Evolutionary conservation across 2,329 filamentous ascomycete genomes (phyloP).

Genomic region (Cylindrodendrum hubeiense): DNA sequence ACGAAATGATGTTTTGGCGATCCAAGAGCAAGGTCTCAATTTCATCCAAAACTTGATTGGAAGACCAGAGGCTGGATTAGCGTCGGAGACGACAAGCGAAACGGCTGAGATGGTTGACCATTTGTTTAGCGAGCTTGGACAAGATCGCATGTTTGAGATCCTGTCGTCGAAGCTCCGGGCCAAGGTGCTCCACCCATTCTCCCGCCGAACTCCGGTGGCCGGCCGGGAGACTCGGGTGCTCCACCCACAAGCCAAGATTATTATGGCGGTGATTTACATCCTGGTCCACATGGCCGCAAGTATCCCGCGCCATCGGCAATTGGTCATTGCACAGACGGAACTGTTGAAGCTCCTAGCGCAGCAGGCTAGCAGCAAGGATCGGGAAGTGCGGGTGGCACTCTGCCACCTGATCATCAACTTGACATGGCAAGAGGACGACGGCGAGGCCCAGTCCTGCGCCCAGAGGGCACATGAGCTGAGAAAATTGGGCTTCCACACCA

Average conservation of each 20-base stretch:
- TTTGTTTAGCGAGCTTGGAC: constrained; percentile 80
- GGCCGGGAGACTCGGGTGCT: constrained; percentile 62
- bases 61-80: constrained; percentile 62
- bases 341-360: constrained; percentile 79
- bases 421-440: constrained; percentile 82
- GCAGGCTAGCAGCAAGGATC: constrained; percentile 79
- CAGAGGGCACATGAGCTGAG: constrained; percentile 77
- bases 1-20: constrained; percentile 81
- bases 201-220: constrained; percentile 52
- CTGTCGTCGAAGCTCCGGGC: constrained; percentile 82
- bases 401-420: constrained; percentile 90
- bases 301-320: constrained; percentile 79
- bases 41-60: constrained; percentile 92
- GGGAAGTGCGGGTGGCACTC: constrained; percentile 80
- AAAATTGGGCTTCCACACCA: constrained; percentile 77
- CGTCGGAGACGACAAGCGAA: constrained; percentile 62
- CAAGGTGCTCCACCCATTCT: constrained; percentile 66
- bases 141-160: constrained; percentile 84
- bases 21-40: constrained; percentile 92
- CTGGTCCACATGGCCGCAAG: constrained; percentile 91
- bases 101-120: constrained; percentile 85
- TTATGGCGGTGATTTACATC: constrained; percentile 83
- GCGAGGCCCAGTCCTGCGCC: constrained; percentile 73
- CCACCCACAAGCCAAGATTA: constrained; percentile 75
- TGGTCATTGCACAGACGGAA: constrained; percentile 81